phyloP scores from a whole-genome alignment of 176 grass and related monocot species.

The Musa itinerans region DNA sequence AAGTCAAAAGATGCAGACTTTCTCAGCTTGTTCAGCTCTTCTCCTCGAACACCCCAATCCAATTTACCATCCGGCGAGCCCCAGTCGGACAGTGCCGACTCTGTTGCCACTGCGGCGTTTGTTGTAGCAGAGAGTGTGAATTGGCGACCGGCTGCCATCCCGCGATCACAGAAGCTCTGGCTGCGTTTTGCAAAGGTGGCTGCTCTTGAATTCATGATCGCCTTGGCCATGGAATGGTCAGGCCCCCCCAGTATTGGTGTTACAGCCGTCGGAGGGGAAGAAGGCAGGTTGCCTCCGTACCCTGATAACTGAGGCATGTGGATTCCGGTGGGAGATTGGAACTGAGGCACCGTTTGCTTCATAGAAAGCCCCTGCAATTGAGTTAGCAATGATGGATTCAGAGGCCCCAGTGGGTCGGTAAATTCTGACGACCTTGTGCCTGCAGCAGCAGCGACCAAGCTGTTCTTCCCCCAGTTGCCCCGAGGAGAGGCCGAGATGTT shows the following conservation, averaged over 20 bases:
- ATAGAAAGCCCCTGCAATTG: constrained; percentile 4
- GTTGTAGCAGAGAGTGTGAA: constrained; percentile 14
- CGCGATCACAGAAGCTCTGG: constrained; percentile 87
- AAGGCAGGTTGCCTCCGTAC: background rate
- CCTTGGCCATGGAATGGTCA: constrained; percentile 19
- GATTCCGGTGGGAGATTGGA: constrained; percentile 35
- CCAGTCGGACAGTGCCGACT: constrained; percentile 48
- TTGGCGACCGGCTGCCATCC: constrained; percentile 34
- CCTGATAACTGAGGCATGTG: constrained; percentile 34
- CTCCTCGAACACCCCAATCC: constrained; percentile 84
- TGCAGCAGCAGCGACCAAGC: background rate
- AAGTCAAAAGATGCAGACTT: constrained; percentile 85
- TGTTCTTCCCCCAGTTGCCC: constrained; percentile 39
- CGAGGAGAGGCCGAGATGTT: constrained; percentile 38
- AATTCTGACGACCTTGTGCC: constrained; percentile 17
- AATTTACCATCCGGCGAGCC: constrained; percentile 72
- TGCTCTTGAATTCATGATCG: constrained; percentile 18
- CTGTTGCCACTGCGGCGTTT: background rate
- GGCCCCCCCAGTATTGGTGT: background rate
- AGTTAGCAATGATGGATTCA: constrained; percentile 14
- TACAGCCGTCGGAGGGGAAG: background rate
- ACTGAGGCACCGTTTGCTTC: background rate
- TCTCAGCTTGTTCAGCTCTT: constrained; percentile 84
- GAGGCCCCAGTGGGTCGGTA: background rate
- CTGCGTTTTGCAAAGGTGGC: constrained; percentile 41